phyloP scores from a whole-genome alignment of 2,329 filamentous ascomycete species.

The Metarhizium humberi region DNA sequence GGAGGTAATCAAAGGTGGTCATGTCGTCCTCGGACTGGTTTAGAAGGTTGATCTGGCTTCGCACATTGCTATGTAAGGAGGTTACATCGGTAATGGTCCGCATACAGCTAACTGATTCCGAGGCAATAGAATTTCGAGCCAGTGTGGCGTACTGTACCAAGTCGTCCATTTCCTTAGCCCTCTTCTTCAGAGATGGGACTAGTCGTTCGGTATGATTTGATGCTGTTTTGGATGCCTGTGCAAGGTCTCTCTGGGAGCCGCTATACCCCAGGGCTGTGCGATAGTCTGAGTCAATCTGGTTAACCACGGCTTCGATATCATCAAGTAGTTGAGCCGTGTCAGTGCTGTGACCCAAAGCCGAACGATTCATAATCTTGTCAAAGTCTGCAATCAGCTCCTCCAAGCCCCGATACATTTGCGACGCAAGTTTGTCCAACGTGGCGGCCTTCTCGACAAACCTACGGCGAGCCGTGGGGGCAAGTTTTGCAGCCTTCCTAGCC shows the following conservation, averaged over 20 bases:
- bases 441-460: conserved; percentile 51
- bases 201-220: conserved; percentile 54
- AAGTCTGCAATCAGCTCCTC: conserved; percentile 54
- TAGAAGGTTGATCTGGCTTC: conserved; percentile 61
- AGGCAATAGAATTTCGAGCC: conserved; percentile 58
- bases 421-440: conserved; percentile 51
- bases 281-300: conserved; percentile 81
- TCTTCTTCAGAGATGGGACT: conserved; percentile 47
- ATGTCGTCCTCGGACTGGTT: conserved; percentile 67
- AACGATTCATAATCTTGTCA: conserved; percentile 46
- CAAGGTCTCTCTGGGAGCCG: conserved; percentile 50
- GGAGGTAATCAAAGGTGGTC: conserved; percentile 72
- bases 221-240: conserved; percentile 54
- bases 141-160: conserved; percentile 51
- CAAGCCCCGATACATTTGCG: conserved; percentile 51
- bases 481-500: conserved; percentile 60
- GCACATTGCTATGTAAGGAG: conserved; percentile 61
- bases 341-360: conserved; percentile 44
- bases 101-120: conserved; percentile 65
- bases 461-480: conserved; percentile 48
- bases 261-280: conserved; percentile 64
- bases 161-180: conserved; percentile 51
- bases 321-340: conserved; percentile 63
- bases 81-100: conserved; percentile 74
- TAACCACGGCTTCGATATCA: conserved; percentile 78